Conservation (phyloP, 192 early-diverging fungal species). For the Mycoemilia scoparia region DNA sequence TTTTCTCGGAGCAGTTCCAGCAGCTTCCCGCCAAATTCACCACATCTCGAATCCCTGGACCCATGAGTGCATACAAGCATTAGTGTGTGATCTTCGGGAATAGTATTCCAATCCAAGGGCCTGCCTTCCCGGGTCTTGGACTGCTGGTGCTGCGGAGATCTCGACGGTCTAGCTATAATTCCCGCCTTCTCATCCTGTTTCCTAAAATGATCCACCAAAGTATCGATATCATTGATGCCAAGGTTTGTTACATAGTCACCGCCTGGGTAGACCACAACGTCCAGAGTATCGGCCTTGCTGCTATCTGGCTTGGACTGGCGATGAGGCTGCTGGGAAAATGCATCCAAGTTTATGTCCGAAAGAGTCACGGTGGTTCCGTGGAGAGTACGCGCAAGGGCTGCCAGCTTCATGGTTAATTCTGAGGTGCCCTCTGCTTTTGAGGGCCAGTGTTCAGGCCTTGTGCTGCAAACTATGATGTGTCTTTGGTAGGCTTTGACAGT, state of each 20-base stretch:
- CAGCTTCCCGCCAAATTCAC: constrained; percentile 12
- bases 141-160: constrained; percentile 14
- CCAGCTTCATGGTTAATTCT: constrained; percentile 15
- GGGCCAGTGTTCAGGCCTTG: constrained; percentile 19
- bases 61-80: constrained; percentile 29
- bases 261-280: constrained; percentile 20
- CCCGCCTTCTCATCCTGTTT: background rate
- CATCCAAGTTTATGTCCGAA: constrained; percentile 4
- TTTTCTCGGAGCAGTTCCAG: constrained; percentile 9
- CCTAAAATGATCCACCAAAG: constrained; percentile 13
- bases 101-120: constrained; percentile 14
- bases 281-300: constrained; percentile 8
- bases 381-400: constrained; percentile 11
- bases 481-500: constrained; percentile 16
- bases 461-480: constrained; percentile 26
- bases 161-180: constrained; percentile 2
- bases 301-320: background rate
- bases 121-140: constrained; percentile 3
- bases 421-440: constrained; percentile 21
- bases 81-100: constrained; percentile 17
- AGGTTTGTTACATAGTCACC: constrained; percentile 17
- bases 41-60: constrained; percentile 17
- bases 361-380: constrained; percentile 25
- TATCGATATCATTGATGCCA: constrained; percentile 8
- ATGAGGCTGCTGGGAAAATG: background rate